Evolutionary conservation across 805 yeast genomes (phyloP), one percentile per base, ranked within the genome.

Genomic region (Candida loeiensis): DNA sequence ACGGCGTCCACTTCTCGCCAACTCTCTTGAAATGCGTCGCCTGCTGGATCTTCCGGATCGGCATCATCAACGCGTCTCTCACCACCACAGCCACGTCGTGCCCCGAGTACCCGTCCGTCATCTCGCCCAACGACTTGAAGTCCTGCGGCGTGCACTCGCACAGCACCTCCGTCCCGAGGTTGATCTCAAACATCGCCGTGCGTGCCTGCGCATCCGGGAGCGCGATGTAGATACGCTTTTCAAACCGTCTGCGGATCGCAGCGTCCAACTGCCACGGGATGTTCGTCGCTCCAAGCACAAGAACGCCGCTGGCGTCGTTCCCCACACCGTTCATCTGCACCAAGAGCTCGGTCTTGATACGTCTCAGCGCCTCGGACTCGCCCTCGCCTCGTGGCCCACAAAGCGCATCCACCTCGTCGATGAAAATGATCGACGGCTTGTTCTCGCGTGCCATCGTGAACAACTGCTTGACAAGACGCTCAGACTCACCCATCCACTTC

Each of bases 311-410:
- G 1, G 96, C 69, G 58, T 93, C 98, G 58, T 88, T 90, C 12
- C 99, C 99, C 12, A 93, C 99, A 53, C 99, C 99, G 62, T 93
- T 93, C 99, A 93, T 93, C 59, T 93, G 99, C 4, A 93, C 98
- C 52, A 93, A 74, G 41, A 93, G 70, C 59, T 93, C 99, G 0
- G 99, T 93, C 60, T 93, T 91, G 55, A 93, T 91, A 68, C 99
- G 80, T 57, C 99, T 77, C 25, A 90, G 80, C 0, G 99, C 98
- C 61, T 93, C 99, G 48, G 95, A 82, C 60, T 91, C 98, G 34
- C 96, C 96, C 59, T 91, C 98, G 24, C 98, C 98, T 65, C 99
- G 78, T 7, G 96, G 96, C 0, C 98, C 98, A 66, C 98, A 90
- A 41, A 93, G 69, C 0, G 99, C 98, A 64, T 93, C 99, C 25